Evolutionary conservation across 1,284 basidiomycete species (phyloP), one percentile per base, ranked within the genome.

Genomic region (Trichosporon sp.): DNA sequence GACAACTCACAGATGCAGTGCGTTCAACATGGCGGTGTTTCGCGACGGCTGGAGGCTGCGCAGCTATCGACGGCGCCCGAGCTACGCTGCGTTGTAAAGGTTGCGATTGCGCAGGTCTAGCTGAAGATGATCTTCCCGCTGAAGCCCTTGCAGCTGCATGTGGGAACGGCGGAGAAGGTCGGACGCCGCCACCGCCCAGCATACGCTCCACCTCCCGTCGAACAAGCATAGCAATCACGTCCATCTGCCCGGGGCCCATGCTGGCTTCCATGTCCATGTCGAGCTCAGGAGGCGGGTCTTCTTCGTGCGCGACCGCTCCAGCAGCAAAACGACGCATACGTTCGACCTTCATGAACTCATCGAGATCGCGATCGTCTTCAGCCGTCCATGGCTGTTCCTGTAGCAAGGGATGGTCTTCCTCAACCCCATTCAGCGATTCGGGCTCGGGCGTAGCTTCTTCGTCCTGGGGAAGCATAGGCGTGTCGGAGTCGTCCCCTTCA

Each of bases 401-500:
- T 18, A 31, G 15, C 27, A 31, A 6, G 15, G 56, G 56, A n/a
- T 31, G 18, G 13, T 29, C 56, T 32, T 60, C 29, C 56, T 60
- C 56, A 7, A 21, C 13, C 3, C 27, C 21, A 8, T 25, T 31
- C 12, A n/a, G 44, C 15, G 35, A 1, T 7, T 42, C 62, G 15
- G 60, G 62, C 29, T 27, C 51, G 15, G 34, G 32, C 23, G 32
- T 64, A 47, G 35, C 63, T 7, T 56, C 56, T 3, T 60, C 56
- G 2, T 60, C 56, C 7, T 31, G 27, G 12, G 29, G 77, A 44
- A 79, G 65, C 2, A 75, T 78, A 1, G 75, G 75, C 27, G 70
- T 29, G 1, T 76, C 75, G n/a, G 71, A 76, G 79, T 78, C 80
- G 56, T 65, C 73, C 5, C 77, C 80, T 31, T 60, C 21, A 64